phyloP scores from a whole-genome alignment of 768 basidiomycete genomes.

The Suillus variegatus region DNA sequence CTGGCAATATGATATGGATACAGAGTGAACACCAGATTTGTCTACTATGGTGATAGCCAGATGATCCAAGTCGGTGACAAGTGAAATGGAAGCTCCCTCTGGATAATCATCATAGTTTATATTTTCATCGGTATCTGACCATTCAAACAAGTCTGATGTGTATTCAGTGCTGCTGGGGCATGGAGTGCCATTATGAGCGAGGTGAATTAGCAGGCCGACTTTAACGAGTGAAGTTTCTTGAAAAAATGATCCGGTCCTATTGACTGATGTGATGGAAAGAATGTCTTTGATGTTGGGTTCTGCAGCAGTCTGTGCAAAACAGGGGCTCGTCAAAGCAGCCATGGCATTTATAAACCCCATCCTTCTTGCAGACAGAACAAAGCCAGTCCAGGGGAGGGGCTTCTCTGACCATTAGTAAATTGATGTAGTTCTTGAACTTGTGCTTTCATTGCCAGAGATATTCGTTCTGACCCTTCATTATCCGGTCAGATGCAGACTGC shows the following conservation, averaged over 20 bases:
- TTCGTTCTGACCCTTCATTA: no score
- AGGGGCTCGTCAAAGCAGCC: not conserved
- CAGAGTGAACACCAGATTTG: not conserved
- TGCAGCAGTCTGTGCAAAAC: not conserved
- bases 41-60: not conserved
- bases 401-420: no score
- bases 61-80: not conserved
- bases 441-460: no score
- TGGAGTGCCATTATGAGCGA: not conserved
- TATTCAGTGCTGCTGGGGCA: not conserved
- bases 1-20: not conserved
- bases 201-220: not conserved
- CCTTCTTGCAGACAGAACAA: not conserved
- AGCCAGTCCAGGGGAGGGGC: not conserved
- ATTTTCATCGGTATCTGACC: conserved; percentile 1
- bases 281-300: not conserved
- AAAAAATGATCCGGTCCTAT: not conserved
- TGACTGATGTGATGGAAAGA: not conserved
- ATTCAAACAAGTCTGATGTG: not conserved
- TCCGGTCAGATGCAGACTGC: no score
- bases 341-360: not conserved
- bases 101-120: not conserved
- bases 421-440: no score
- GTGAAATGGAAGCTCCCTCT: not conserved
- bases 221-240: not conserved